Conservation (phyloP, 129 eudicot genomes). For the Escallonia herrerae region DNA sequence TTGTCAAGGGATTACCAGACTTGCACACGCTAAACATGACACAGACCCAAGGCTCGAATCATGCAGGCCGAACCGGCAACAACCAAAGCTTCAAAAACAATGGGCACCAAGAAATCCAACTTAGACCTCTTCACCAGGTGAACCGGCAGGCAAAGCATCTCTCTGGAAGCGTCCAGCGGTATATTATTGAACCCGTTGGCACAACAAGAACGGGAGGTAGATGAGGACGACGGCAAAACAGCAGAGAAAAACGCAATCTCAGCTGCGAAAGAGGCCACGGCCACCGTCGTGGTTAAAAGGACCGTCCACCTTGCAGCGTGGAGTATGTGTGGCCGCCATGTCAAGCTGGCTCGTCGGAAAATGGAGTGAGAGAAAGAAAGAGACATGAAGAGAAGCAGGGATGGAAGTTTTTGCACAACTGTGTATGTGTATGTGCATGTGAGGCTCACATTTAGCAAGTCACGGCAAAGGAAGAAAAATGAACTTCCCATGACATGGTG, state of each 20-base stretch:
- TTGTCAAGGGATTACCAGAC: too few relatives aligned
- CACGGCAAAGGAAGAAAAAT: too few relatives aligned
- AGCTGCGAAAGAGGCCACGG: slow-evolving; percentile 31
- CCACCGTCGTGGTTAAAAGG: slow-evolving; percentile 19
- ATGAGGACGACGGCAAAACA: slow-evolving; percentile 7
- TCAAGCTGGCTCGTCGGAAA: background rate
- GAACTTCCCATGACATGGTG: too few relatives aligned
- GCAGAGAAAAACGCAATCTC: slow-evolving; percentile 31
- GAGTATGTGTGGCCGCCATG: slow-evolving; percentile 8
- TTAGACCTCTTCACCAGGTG: slow-evolving; percentile 17
- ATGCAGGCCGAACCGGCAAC: slow-evolving; percentile 2
- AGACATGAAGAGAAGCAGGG: background rate
- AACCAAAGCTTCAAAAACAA: background rate
- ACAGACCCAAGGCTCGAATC: slow-evolving; percentile 3
- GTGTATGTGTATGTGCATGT: too few relatives aligned
- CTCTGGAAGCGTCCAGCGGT: slow-evolving; percentile 29
- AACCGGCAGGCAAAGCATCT: slow-evolving; percentile 26
- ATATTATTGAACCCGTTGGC: slow-evolving; percentile 17
- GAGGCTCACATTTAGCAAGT: too few relatives aligned
- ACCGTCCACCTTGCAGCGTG: slow-evolving; percentile 28
- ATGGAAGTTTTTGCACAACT: too few relatives aligned
- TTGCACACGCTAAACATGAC: too few relatives aligned
- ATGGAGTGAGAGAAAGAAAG: background rate
- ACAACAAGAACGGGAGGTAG: slow-evolving; percentile 12
- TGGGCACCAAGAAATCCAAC: slow-evolving; percentile 18